These are phyloP conservation scores for Microbotryum silenes-acaulis DNA, from an alignment of 1,284 basidiomycete species.

Conservation along the genomic window DNA sequence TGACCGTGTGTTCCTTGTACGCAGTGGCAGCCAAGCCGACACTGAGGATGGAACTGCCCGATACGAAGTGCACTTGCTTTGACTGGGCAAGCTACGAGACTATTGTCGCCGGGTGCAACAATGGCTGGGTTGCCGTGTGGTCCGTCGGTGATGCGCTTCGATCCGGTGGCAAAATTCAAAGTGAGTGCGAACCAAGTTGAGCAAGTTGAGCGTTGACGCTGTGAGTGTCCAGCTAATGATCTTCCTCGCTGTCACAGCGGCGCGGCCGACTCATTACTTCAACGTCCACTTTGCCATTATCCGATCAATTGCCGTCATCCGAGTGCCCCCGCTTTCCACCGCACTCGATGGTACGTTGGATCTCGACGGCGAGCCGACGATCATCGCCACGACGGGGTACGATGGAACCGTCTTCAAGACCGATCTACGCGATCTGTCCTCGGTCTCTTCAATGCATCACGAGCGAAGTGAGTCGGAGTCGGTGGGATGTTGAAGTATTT, in stretches of 20 bases:
- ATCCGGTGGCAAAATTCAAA: not conserved
- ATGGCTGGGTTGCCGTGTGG: constrained; percentile 24
- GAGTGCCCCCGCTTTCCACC: constrained; percentile 52
- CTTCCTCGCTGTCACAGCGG: not conserved
- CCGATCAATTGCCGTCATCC: constrained; percentile 62
- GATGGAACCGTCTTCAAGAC: constrained; percentile 65
- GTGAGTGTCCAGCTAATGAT: not conserved
- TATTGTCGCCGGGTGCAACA: constrained; percentile 22
- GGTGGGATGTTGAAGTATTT: not conserved
- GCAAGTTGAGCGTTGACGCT: not conserved
- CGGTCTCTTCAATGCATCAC: constrained; percentile 55
- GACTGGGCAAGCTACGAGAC: constrained; percentile 17
- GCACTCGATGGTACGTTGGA: constrained; percentile 44
- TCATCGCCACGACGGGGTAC: constrained; percentile 64
- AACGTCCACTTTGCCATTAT: constrained; percentile 69
- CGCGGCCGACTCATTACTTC: constrained; percentile 58
- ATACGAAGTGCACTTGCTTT: constrained; percentile 14
- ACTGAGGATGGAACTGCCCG: constrained; percentile 5
- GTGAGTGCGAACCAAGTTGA: not conserved
- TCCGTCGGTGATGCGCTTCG: constrained; percentile 9
- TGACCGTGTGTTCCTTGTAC: no score
- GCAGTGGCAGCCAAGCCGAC: constrained; percentile 26
- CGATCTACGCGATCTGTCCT: constrained; percentile 57
- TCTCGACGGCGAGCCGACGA: constrained; percentile 54
- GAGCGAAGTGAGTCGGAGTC: constrained; percentile 49